phyloP scores from a whole-genome alignment of 2,329 filamentous ascomycete species.

The Xenoacremonium recifei region DNA sequence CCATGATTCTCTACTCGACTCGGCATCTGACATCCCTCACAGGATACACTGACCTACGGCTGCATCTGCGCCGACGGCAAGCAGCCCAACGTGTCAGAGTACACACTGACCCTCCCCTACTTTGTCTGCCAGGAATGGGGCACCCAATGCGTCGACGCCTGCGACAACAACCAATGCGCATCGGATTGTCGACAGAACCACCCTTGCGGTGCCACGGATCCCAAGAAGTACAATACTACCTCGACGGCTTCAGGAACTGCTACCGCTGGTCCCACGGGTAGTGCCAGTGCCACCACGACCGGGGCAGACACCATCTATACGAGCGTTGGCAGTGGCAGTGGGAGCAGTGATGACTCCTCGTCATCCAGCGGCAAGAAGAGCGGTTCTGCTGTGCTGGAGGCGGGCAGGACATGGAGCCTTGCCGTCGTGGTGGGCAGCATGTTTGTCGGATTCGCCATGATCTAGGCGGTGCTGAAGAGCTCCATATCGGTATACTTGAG shows the following conservation, averaged over 20 bases:
- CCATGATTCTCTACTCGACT: constrained; percentile 13
- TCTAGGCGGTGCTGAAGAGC: constrained; percentile 23
- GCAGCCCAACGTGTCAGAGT: constrained; percentile 72
- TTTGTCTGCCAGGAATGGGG: constrained; percentile 72
- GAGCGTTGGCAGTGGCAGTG: constrained; percentile 9
- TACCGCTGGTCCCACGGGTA: constrained; percentile 38
- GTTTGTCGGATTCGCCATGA: constrained; percentile 40
- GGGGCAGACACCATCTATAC: constrained; percentile 36
- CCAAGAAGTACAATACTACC: constrained; percentile 57
- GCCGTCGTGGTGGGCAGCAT: constrained; percentile 36
- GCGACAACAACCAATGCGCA: constrained; percentile 58
- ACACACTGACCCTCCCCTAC: constrained; percentile 75
- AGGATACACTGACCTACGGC: constrained; percentile 63
- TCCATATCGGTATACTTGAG: not conserved
- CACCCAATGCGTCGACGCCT: constrained; percentile 63
- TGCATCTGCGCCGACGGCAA: constrained; percentile 69
- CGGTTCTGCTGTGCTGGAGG: constrained; percentile 30
- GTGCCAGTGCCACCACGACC: constrained; percentile 27
- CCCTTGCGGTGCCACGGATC: constrained; percentile 70
- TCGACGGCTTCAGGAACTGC: constrained; percentile 36
- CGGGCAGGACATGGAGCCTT: constrained; percentile 37
- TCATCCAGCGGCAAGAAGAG: constrained; percentile 18
- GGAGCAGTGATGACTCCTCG: constrained; percentile 10
- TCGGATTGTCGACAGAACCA: constrained; percentile 61
- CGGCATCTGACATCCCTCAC: constrained; percentile 1